Evolutionary conservation across 2,329 filamentous ascomycete genomes (phyloP), one percentile per base, ranked within the genome.

Genomic region (Hortaea sp.): DNA sequence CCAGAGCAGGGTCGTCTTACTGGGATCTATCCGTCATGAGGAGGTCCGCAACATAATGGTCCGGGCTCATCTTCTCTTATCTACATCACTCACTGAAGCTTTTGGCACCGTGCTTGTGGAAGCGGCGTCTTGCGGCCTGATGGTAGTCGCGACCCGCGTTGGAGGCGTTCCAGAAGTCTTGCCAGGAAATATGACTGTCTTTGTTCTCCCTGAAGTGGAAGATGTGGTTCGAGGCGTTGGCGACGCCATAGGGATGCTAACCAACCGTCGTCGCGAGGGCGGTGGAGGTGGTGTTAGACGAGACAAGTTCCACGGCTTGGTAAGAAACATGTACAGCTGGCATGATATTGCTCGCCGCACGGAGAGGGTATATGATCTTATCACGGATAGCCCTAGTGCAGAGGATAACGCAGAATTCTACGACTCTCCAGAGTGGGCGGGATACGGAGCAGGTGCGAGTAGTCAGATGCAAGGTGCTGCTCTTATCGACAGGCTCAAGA

Each of bases 301-400:
- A 1, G 90, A 97, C 63, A 79, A 84, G 38, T 98, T 98, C 62
- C 92, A 98, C 63, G 90, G 95, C 55, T 86, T 97, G 66, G 92
- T 98, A 52, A 88, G 90, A 66, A 86, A 85, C 71, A 97, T 97
- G 92, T 98, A 98, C 69, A 94, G 88, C 1, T 98, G 92, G 92
- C 86, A 86, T 29, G 90, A 98, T 63, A 90, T 98, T 29, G 92
- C 92, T 10, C 78, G 85, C 57, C 84, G 92, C 46, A 97, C 92
- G 0, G 92, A 98, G 68, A 78, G 90, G 29, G 92, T 98, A 0
- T 98, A 98, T 66, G 82, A 94, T 63, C 87, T 92, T 41, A 94
- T 98, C 56, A 87, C 82, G 2, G 89, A 88, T 6, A 81, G 81
- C n/a, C 81, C 94, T 44, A 81, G 79, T 53, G 61, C 59, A 3